These are phyloP conservation scores for Micractinium conductrix DNA, from an alignment of 139 green algal genomes.

Conservation along the genomic window DNA sequence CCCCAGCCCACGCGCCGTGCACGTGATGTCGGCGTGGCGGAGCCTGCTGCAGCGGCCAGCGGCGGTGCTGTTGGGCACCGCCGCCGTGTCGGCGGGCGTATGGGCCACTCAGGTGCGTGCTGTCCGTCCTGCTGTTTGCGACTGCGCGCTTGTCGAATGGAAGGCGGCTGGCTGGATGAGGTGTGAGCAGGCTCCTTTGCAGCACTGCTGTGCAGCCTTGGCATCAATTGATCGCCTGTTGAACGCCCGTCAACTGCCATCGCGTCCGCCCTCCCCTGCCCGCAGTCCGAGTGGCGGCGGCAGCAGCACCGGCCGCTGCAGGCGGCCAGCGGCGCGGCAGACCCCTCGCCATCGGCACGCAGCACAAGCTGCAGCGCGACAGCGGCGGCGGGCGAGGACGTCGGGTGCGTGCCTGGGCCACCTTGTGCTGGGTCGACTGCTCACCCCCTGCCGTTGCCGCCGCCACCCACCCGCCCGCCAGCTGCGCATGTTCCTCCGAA, in stretches of 20 bases:
- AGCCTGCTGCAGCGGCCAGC: slow-evolving; percentile 18
- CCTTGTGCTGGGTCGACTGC: neutral
- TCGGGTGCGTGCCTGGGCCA: neutral
- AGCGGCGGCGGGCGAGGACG: neutral
- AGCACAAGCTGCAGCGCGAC: slow-evolving; percentile 11
- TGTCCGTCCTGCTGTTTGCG: neutral
- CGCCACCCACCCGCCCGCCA: neutral
- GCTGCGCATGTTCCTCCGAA: neutral
- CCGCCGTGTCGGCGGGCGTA: slow-evolving; percentile 14
- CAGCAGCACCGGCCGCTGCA: slow-evolving; percentile 14
- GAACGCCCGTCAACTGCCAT: neutral
- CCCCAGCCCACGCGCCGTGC: too few species aligned
- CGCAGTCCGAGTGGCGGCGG: slow-evolving; percentile 27
- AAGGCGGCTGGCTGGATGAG: neutral
- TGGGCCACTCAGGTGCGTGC: slow-evolving; percentile 18
- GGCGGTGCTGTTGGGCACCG: slow-evolving; percentile 3
- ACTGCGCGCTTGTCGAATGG: too few species aligned
- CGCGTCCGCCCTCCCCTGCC: neutral
- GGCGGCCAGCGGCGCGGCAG: slow-evolving; percentile 10
- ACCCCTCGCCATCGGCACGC: neutral
- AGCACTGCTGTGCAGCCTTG: neutral
- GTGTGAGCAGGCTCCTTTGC: neutral
- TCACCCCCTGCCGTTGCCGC: neutral
- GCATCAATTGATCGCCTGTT: neutral
- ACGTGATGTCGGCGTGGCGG: too few species aligned